phyloP scores from a whole-genome alignment of 108 stramenopile genomes.

The Skeletonema potamos region DNA sequence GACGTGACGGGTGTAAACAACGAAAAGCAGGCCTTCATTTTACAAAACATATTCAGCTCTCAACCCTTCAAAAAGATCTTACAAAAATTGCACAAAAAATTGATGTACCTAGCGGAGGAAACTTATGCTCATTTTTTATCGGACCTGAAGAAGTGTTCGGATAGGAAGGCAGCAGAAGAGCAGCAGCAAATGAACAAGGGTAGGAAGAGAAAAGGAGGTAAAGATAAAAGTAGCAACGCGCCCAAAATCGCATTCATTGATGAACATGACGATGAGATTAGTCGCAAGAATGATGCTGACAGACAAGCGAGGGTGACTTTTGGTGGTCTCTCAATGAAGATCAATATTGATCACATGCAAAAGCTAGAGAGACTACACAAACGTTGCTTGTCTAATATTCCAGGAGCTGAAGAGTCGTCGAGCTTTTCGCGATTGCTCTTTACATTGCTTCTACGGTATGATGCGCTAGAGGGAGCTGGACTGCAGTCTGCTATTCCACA shows the following conservation, averaged over 20 bases:
- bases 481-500: constrained; percentile 80
- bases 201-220: constrained; percentile 16
- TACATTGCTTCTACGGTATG: constrained; percentile 67
- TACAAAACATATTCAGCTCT: constrained; percentile 30
- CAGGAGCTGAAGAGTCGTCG: constrained; percentile 10
- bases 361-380: constrained; percentile 64
- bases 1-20: neutral
- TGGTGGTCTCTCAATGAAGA: constrained; percentile 60
- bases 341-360: constrained; percentile 60
- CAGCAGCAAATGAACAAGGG: constrained; percentile 6
- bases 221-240: constrained; percentile 2
- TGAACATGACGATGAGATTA: constrained; percentile 6
- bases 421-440: constrained; percentile 55
- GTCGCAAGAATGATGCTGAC: constrained; percentile 4
- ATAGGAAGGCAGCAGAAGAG: constrained; percentile 16
- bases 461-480: constrained; percentile 84
- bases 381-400: constrained; percentile 10
- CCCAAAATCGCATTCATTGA: constrained; percentile 51
- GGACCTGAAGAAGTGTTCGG: constrained; percentile 36
- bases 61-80: constrained; percentile 27
- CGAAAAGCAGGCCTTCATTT: constrained; percentile 18
- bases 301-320: constrained; percentile 42
- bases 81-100: constrained; percentile 32
- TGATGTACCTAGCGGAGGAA: constrained; percentile 27
- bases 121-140: constrained; percentile 24